Evolutionary conservation across 768 basidiomycete species (phyloP).

Genomic region (Austroboletus festivus): DNA sequence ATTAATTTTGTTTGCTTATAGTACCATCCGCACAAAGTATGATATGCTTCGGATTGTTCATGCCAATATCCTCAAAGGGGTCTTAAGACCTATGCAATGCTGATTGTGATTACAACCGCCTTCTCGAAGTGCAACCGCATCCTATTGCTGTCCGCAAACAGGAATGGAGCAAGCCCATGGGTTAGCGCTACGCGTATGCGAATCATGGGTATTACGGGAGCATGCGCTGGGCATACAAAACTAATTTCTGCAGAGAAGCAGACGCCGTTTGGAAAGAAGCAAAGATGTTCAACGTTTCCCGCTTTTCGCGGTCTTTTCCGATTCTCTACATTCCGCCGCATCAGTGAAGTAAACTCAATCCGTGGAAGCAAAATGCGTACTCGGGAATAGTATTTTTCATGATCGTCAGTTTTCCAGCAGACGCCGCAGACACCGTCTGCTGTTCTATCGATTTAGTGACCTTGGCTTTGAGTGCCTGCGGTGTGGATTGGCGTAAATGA

Average conservation of each 20-base stretch:
- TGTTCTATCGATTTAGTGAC: constrained; percentile 90
- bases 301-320: constrained; percentile 14
- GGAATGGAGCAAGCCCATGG: background rate
- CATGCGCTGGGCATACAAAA: constrained; percentile 2
- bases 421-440: constrained; percentile 88
- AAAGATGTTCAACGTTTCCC: constrained; percentile 18
- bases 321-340: constrained; percentile 15
- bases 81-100: constrained; percentile 1
- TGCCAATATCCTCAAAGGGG: constrained; percentile 1
- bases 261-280: constrained; percentile 4
- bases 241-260: background rate
- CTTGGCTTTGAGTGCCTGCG: constrained; percentile 79
- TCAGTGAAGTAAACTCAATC: constrained; percentile 4
- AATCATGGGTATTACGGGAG: background rate
- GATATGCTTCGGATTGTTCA: constrained; percentile 10
- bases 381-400: constrained; percentile 65
- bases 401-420: constrained; percentile 85
- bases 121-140: background rate
- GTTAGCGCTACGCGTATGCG: constrained; percentile 1
- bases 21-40: constrained; percentile 17
- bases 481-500: background rate
- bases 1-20: constrained; percentile 17
- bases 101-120: background rate
- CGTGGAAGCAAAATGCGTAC: background rate
- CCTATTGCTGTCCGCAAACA: background rate